phyloP scores from a whole-genome alignment of 805 yeast species.

The Limtongia smithiae region DNA sequence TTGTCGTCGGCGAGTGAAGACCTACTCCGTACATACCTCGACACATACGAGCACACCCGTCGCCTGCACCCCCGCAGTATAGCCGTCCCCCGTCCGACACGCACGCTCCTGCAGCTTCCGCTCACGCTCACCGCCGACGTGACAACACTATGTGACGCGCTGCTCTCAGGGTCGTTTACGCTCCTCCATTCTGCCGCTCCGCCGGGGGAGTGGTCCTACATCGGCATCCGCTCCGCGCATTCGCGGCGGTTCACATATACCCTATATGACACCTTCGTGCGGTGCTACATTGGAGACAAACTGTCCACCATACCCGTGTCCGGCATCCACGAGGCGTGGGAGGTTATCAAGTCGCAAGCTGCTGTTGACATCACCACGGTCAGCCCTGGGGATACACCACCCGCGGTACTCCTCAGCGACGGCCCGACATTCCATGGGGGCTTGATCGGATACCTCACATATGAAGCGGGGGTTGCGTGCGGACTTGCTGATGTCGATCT shows the following conservation, averaged over 20 bases:
- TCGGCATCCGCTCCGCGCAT: slow-evolving; percentile 47
- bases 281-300: not conserved
- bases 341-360: slow-evolving; percentile 1
- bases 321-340: slow-evolving; percentile 22
- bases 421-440: slow-evolving; percentile 87
- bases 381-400: not conserved
- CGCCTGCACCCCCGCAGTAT: not conserved
- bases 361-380: slow-evolving; percentile 1
- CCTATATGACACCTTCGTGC: slow-evolving; percentile 11
- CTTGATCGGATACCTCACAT: slow-evolving; percentile 75
- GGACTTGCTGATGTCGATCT: slow-evolving; percentile 9
- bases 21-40: no score
- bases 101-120: not conserved
- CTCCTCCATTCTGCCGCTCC: slow-evolving; percentile 71
- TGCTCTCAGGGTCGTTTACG: slow-evolving; percentile 4
- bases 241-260: slow-evolving; percentile 10
- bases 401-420: not conserved
- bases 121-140: slow-evolving; percentile 4
- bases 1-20: no score
- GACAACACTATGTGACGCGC: slow-evolving; percentile 7
- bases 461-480: slow-evolving; percentile 70
- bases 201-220: slow-evolving; percentile 86
- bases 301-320: not conserved
- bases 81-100: not conserved
- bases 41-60: no score